Conservation (phyloP, 192 early-diverging fungal genomes). For the Coemansia sp. region DNA sequence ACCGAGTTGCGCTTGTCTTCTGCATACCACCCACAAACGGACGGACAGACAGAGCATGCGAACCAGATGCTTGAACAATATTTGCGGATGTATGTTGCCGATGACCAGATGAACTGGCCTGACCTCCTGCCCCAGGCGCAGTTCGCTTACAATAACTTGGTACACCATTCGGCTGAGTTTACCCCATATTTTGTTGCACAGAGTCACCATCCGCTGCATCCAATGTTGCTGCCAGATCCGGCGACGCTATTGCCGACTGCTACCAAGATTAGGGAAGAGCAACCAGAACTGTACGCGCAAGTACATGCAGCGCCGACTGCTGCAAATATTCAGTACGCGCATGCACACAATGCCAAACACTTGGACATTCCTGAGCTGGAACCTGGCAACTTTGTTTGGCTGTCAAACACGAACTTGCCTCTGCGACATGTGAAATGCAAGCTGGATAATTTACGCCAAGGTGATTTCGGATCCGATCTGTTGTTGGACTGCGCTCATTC, state of each 20-base stretch:
- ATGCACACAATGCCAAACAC: background rate
- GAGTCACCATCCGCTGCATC: background rate
- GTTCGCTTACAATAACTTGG: conserved; percentile 54
- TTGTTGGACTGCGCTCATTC: background rate
- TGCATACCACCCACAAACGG: conserved; percentile 42
- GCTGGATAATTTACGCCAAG: background rate
- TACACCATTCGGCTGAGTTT: background rate
- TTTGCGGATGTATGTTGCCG: conserved; percentile 21
- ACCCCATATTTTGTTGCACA: background rate
- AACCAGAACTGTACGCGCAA: background rate
- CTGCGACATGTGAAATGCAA: background rate
- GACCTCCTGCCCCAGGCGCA: conserved; percentile 41
- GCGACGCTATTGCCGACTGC: background rate
- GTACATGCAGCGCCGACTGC: background rate
- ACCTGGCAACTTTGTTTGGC: background rate
- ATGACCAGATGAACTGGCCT: conserved; percentile 51
- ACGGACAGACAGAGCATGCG: conserved; percentile 47
- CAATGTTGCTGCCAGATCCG: background rate
- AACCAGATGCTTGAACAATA: conserved; percentile 48
- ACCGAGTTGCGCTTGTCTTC: conserved; percentile 34
- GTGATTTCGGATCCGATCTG: background rate
- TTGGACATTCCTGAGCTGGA: background rate
- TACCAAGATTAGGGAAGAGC: background rate
- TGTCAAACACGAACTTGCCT: background rate
- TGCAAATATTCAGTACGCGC: background rate